Conservation (phyloP, 352 stramenopile genomes). For the Phytopythium mirpurense region DNA sequence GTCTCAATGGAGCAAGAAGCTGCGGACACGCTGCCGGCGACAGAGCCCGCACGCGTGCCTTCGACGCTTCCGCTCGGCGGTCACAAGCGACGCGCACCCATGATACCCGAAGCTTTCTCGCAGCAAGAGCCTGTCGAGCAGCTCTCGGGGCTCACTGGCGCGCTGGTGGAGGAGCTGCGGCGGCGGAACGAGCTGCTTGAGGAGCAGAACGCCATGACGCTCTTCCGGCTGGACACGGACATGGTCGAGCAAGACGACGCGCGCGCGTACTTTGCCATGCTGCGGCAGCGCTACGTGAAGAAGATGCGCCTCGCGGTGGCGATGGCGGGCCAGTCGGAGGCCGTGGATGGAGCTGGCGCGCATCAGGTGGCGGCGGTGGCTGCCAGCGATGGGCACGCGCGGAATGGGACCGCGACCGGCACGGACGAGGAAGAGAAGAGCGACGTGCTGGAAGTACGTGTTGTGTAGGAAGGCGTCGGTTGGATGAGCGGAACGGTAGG, state of each 20-base stretch:
- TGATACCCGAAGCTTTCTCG: conserved; percentile 4
- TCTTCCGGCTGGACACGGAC: conserved; percentile 51
- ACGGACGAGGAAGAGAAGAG: conserved; percentile 6
- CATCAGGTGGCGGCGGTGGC: neutral
- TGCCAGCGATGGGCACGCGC: too few species aligned
- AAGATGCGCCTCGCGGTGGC: conserved; percentile 27
- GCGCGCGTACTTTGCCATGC: conserved; percentile 39
- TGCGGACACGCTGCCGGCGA: neutral
- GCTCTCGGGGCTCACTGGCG: conserved; percentile 21
- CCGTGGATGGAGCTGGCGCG: neutral
- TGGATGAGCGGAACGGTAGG: too few species aligned
- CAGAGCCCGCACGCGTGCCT: neutral
- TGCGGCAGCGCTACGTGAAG: conserved; percentile 56
- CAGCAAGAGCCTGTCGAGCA: conserved; percentile 10
- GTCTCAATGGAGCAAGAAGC: conserved; percentile 2
- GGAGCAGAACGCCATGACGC: conserved; percentile 65
- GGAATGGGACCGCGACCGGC: too few species aligned
- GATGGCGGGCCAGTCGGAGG: neutral
- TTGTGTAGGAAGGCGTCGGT: neutral
- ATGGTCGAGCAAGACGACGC: conserved; percentile 41
- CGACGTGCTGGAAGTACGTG: neutral
- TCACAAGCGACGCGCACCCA: conserved; percentile 6
- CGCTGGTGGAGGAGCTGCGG: conserved; percentile 45
- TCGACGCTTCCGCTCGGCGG: neutral
- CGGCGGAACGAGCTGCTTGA: conserved; percentile 65